Percentiles rank a stretch among this genome's conserved stretches.
phyloP scores from a whole-genome alignment of 306 rosid genomes.

The Nissolia schottii region DNA sequence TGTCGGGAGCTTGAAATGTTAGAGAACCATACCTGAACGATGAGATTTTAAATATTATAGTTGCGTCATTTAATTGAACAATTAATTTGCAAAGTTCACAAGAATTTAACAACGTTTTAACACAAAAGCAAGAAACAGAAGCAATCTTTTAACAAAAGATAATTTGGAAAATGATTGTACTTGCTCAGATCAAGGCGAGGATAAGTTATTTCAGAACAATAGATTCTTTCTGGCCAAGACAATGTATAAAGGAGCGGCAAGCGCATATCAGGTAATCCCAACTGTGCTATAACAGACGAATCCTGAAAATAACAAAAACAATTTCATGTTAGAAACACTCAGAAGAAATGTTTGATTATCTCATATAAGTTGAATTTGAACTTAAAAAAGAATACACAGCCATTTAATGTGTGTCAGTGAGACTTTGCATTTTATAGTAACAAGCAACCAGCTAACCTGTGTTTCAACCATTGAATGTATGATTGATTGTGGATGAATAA shows the following conservation, averaged over 20 bases:
- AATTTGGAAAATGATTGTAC: slow-evolving; percentile 36
- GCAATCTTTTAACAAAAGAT: background rate
- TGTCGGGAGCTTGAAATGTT: slow-evolving; percentile 76
- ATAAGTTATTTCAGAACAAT: slow-evolving; percentile 83
- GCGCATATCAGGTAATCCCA: slow-evolving; percentile 93
- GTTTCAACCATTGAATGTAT: slow-evolving; percentile 92
- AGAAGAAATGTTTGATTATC: background rate
- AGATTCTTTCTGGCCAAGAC: slow-evolving; percentile 87
- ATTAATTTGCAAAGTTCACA: background rate
- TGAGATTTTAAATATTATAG: background rate
- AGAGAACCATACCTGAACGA: slow-evolving; percentile 74
- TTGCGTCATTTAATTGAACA: background rate
- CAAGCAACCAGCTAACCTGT: slow-evolving; percentile 45
- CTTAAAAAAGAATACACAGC: background rate
- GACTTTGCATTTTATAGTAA: background rate
- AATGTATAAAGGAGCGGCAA: slow-evolving; percentile 76
- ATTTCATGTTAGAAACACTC: background rate
- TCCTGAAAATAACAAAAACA: slow-evolving; percentile 46
- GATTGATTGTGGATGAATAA: slow-evolving; percentile 88
- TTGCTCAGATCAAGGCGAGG: slow-evolving; percentile 92
- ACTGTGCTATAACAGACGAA: slow-evolving; percentile 80
- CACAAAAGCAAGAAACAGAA: background rate
- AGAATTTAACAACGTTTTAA: background rate
- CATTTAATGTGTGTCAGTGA: background rate
- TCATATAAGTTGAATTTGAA: background rate